These are phyloP conservation scores for Candida anglica DNA, from an alignment of 805 yeast species.

Conservation along the genomic window DNA sequence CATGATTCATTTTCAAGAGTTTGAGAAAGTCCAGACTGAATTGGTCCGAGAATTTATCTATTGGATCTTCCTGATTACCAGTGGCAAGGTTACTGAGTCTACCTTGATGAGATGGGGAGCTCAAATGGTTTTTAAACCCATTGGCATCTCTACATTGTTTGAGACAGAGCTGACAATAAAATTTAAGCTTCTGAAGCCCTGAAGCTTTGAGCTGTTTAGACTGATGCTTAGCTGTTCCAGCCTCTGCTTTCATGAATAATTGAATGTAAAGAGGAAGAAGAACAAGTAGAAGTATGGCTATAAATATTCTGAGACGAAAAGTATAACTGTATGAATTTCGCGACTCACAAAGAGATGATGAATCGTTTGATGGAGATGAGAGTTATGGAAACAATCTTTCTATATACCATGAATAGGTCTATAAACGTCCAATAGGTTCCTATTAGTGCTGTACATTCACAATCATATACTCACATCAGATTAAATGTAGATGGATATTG, in stretches of 20 bases:
- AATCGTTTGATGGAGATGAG: no score
- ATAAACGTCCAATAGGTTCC: no score
- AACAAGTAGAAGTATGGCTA: not conserved
- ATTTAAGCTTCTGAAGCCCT: conserved; percentile 82
- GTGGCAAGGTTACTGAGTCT: conserved; percentile 37
- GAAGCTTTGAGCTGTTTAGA: conserved; percentile 74
- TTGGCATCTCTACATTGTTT: conserved; percentile 96
- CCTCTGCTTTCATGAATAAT: conserved; percentile 20
- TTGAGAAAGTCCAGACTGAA: conserved; percentile 65
- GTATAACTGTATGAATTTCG: no score
- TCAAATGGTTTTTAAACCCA: conserved; percentile 89
- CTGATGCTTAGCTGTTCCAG: conserved; percentile 55
- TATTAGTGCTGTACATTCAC: no score
- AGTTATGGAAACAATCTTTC: no score
- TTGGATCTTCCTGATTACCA: conserved; percentile 42
- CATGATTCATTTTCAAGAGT: conserved; percentile 65
- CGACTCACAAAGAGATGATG: no score
- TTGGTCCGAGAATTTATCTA: conserved; percentile 55
- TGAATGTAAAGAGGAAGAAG: conserved; percentile 13
- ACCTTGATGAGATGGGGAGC: conserved; percentile 71
- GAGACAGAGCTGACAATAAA: conserved; percentile 87
- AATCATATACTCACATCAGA: no score
- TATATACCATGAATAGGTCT: no score
- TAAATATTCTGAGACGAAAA: no score
- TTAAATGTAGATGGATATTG: no score